Base-by-base conservation (phyloP, 2,329 filamentous ascomycete species). In the Chaetomiaceae sp. region DNA sequence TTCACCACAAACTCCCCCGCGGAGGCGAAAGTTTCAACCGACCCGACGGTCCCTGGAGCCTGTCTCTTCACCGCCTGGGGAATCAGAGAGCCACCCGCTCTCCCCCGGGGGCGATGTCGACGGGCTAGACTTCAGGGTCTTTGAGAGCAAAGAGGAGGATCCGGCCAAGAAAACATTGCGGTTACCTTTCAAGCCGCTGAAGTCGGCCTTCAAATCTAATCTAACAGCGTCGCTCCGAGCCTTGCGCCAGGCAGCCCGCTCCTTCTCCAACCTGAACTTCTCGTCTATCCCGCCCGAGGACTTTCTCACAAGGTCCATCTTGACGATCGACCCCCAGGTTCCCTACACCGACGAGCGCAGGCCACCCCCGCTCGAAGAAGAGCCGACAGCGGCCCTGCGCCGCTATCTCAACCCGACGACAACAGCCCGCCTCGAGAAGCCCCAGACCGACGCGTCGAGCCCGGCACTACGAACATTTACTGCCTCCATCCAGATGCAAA, bases 401-500 rank as follows among this genome's bases (percentile, higher is more conserved):
- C 80, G 83, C 41, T 86, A 86, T 59, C 72, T 86, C 17, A 86
- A 86, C 62, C 83, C 83, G 8, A 81, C 79, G 1, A 81, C 74
- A 16, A 73, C 68, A 43, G 66, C 70, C 6, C 74, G 72, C 16
- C 68, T 74, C 33, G 73, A 77, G 50, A 69, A 60, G 45, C 56
- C 60, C 3, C 27, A 34, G 64, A 21, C 71, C 61, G 43, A 61
- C 23, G 25, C 54, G 41, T 21, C 56, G 9, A 47, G 58, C 60
- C 51, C 61, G 54, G 21, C 65, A 54, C 33, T 62, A 9, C 55
- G 65, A 12, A 64, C 64, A 30, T 85, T 79, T 60, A 83, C 81
- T 13, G 81, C 83, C 21, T 85, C 83, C 2, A 86, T 86, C 52
- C 82, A 86, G 63, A 85, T 86, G 82, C 81, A 85, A 61, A 86